Evolutionary conservation across 495 filamentous ascomycete genomes (phyloP), one percentile per base, ranked within the genome.

Genomic region (Neurospora hispaniola): DNA sequence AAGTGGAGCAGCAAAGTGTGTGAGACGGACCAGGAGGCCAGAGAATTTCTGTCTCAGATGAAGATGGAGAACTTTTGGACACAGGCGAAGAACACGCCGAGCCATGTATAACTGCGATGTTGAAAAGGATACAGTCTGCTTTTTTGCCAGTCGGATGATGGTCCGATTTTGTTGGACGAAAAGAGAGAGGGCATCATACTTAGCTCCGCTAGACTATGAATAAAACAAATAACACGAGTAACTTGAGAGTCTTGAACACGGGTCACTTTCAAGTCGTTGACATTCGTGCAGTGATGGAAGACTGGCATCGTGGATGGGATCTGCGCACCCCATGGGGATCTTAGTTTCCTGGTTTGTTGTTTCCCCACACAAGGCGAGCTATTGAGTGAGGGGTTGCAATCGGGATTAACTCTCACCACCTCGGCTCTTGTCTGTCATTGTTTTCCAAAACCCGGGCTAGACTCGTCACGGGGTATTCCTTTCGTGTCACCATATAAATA

Each of bases 41-140:
- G 92, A 82, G 93, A 97, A 74, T 86, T 90, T 42, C 80, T 99
- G 75, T 82, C 88, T 4, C 88, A 92, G 75, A 86, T 88, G 8
- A 98, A 97, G 84, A 91, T 98, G 89, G 96, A 98, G 80, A 96
- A 90, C 76, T 94, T 98, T 77, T 99, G 96, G 96, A 91, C 90
- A n/a, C 83, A 94, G 79, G 96, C 94, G 4, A 98, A 97, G 88
- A 80, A 76, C 73, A 79, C 75, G 20, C 74, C 74, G 46, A 66
- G 27, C 27, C 54, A 66, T 66, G 54, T 66, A 35, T 72, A 69
- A 10, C 10, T 70, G 20, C 35, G 54, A 10, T 23, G 11, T 54
- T 0, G 20, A 54, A 1, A 20, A 54, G 11, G 11, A 27, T 54
- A 54, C 20, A 23, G 20, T 54, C 1, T 31, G 23, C 23, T 59